These are phyloP conservation scores for Thraustochytrium striatum DNA, from an alignment of 352 stramenopile genomes.

Conservation along the genomic window DNA sequence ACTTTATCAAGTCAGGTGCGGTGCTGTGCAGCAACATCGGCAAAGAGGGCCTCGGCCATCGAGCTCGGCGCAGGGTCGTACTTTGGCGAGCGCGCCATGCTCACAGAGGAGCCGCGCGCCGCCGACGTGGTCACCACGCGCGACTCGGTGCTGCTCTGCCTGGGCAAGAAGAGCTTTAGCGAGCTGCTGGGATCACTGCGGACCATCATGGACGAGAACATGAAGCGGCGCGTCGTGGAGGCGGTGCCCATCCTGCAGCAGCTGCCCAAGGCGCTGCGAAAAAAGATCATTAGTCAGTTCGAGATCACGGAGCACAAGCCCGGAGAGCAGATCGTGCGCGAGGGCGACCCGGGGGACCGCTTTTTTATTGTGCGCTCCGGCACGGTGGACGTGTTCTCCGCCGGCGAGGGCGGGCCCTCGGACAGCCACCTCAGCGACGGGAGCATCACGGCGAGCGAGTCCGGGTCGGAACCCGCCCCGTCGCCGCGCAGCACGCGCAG, in stretches of 20 bases:
- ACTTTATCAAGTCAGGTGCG: constrained; percentile 75
- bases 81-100: constrained; percentile 84
- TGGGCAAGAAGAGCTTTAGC: constrained; percentile 65
- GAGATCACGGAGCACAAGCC: constrained; percentile 62
- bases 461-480: constrained; percentile 80
- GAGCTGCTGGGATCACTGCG: constrained; percentile 58
- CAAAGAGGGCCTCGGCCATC: constrained; percentile 67
- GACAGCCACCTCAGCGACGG: constrained; percentile 60
- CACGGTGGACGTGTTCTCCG: constrained; percentile 69
- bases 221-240: constrained; percentile 59
- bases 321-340: constrained; percentile 84
- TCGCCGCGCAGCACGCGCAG: constrained; percentile 72
- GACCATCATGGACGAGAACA: constrained; percentile 51
- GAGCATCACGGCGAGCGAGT: constrained; percentile 87
- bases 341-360: constrained; percentile 91
- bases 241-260: constrained; percentile 79
- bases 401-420: constrained; percentile 52
- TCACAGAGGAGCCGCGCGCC: constrained; percentile 82
- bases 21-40: constrained; percentile 69
- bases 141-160: constrained; percentile 73
- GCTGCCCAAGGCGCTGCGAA: constrained; percentile 74
- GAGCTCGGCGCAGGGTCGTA: constrained; percentile 82
- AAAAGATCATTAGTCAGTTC: constrained; percentile 67
- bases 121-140: constrained; percentile 70
- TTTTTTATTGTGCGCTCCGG: constrained; percentile 95